A percentile compares a stretch with the other conserved stretches of the same genome.
Conservation (phyloP, 345 rosid genomes). For the Dovyalis caffra region DNA sequence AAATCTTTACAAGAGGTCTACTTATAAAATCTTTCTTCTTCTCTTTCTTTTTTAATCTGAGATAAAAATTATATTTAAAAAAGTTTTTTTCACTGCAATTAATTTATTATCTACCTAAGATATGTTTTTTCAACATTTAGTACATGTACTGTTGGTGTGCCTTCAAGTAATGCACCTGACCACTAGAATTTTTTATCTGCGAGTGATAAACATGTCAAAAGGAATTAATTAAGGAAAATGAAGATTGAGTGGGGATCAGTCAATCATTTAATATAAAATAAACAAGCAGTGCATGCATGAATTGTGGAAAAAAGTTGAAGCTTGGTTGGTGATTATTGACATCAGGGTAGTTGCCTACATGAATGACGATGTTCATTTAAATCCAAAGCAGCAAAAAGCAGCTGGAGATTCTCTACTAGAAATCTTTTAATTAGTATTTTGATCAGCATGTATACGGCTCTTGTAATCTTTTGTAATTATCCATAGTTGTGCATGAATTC, state of each 20-base stretch:
- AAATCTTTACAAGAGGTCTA: too few species aligned
- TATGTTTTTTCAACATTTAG: too few species aligned
- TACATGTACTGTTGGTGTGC: too few species aligned
- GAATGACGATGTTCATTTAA: not conserved
- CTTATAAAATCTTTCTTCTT: too few species aligned
- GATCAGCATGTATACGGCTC: not conserved
- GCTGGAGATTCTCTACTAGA: not conserved
- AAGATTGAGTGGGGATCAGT: not conserved
- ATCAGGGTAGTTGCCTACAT: too few species aligned
- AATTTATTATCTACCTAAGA: too few species aligned
- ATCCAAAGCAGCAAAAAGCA: not conserved
- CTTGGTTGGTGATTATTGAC: not conserved
- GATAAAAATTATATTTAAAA: too few species aligned
- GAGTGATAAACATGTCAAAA: not conserved
- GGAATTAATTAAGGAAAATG: not conserved
- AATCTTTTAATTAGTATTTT: not conserved
- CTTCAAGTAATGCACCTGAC: too few species aligned
- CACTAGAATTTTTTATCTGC: not conserved
- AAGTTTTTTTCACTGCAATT: too few species aligned
- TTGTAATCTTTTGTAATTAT: not conserved
- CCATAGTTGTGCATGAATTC: not conserved
- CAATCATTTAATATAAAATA: not conserved
- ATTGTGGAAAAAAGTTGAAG: not conserved
- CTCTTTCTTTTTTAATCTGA: too few species aligned
- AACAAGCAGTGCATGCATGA: not conserved